These are phyloP conservation scores for Tetrahymena malaccensis DNA, from an alignment of 73 alveolate genomes.

Conservation along the genomic window DNA sequence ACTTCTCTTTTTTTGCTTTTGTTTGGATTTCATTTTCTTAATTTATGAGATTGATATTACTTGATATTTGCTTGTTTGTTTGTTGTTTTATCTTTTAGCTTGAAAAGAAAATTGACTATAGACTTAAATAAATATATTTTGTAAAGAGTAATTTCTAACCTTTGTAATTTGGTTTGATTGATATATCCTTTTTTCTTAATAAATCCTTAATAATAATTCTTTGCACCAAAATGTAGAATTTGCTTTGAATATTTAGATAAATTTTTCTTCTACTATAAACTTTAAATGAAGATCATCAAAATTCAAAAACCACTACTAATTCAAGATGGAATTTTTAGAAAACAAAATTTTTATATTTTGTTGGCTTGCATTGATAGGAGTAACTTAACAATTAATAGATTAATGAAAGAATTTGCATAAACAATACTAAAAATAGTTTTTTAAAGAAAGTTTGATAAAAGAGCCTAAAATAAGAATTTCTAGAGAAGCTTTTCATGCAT, in stretches of 20 bases:
- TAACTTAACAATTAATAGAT: background rate
- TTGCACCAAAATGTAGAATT: background rate
- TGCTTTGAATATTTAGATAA: background rate
- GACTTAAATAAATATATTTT: background rate
- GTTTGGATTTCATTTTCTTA: background rate
- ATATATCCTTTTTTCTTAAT: background rate
- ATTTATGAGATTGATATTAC: background rate
- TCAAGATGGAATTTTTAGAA: background rate
- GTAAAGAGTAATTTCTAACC: background rate
- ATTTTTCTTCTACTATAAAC: background rate
- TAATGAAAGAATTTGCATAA: background rate
- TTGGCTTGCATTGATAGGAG: background rate
- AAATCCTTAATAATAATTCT: background rate
- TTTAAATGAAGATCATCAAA: background rate
- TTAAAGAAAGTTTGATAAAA: too few species aligned
- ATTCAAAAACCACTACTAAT: background rate
- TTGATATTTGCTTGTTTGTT: background rate
- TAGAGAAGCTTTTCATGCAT: too few species aligned
- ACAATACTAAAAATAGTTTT: background rate
- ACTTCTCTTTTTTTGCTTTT: background rate
- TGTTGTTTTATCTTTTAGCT: background rate
- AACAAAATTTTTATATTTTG: too few species aligned
- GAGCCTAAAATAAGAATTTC: background rate
- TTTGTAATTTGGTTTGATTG: background rate
- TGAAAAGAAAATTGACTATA: background rate